Base-by-base conservation (phyloP, 2,329 filamentous ascomycete species). In the Epichloe sylvatica region DNA sequence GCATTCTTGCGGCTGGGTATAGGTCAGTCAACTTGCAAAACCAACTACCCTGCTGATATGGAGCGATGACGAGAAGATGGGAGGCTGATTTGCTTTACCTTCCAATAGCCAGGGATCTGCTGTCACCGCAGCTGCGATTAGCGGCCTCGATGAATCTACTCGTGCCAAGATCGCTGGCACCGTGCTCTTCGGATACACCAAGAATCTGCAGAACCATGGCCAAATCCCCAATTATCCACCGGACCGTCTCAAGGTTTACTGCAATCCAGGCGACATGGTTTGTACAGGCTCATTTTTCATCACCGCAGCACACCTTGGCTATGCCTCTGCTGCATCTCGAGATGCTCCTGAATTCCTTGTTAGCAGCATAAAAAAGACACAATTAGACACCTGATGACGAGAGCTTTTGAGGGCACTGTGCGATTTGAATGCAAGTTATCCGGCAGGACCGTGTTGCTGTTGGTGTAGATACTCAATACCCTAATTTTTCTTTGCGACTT, bases 1-100 rank as follows among this genome's bases (percentile, higher is more conserved):
- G 64, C 39, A 64, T 74, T 25, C 60, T 72, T 1, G 66, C 69
- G 2, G 71, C 67, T 41, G 71, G 63, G 6, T 66, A 66, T 52
- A 64, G 57, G 58, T 59, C 15, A 45, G 41, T 45, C 7, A 7
- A 11, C 13, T 11, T 34, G 3, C 21, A 17, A 11, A n/a, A 25
- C 23, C 12, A 6, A 13, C 21, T 30, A 30, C 12, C 38, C 19
- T n/a, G 2, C n/a, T 34, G 17, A 36, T 2, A 17, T 9, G 30
- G 8, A 30, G 3, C 9, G 8, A 30, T 30, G 30, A 11, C 6
- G 2, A 21, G 21, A 6, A 8, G 8, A 8, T 33, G 6, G 5
- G 11, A 42, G 17, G 6, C 39, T 37, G 19, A 33, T n/a, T 21
- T 13, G n/a, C 7, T 25, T 6, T 21, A 11, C 9, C 17, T 37